phyloP scores from a whole-genome alignment of 164 flowering plant species.

The Chloranthus sessilifolius region DNA sequence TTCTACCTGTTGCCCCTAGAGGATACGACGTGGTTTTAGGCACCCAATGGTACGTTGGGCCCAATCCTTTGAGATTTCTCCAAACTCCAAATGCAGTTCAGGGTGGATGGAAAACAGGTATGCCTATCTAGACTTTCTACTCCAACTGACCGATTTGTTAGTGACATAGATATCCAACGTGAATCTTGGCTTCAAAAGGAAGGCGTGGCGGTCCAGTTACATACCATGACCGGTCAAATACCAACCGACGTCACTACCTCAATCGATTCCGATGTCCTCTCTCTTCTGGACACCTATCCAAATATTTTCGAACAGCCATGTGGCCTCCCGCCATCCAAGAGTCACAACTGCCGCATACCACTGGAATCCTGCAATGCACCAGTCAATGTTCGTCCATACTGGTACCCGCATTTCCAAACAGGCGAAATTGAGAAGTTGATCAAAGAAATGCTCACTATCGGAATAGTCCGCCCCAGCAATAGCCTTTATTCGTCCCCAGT shows the following conservation, averaged over 20 bases:
- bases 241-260: no score
- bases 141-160: not conserved
- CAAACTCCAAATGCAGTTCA: not conserved
- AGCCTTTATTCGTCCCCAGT: slow-evolving; percentile 1
- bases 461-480: not conserved
- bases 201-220: not conserved
- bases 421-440: slow-evolving; percentile 1
- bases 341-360: not conserved
- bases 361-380: not conserved
- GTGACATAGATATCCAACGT: not conserved
- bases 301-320: not conserved
- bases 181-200: not conserved
- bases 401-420: not conserved
- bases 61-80: not conserved
- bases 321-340: not conserved
- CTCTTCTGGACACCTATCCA: not conserved
- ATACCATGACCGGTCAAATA: no score
- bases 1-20: not conserved
- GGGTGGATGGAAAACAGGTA: not conserved
- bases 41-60: not conserved
- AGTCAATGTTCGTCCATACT: not conserved
- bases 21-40: no score
- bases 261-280: no score
- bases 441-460: not conserved
- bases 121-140: not conserved